Evolutionary conservation across 2,329 filamentous ascomycete species (phyloP).

Genomic region (Botryotinia calthae): DNA sequence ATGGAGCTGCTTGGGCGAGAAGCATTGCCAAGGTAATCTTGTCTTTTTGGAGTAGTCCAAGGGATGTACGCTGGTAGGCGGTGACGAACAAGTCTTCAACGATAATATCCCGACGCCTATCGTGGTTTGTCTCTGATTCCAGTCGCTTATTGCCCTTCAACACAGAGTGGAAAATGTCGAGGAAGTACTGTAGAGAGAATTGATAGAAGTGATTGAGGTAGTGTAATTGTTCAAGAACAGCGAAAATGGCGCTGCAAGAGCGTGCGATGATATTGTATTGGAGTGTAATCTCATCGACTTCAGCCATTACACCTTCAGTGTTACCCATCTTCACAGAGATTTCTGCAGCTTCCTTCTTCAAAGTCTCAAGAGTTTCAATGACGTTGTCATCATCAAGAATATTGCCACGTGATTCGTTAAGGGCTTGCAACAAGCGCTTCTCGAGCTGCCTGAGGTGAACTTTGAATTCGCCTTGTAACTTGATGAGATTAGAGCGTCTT

Average conservation of each 20-base stretch:
- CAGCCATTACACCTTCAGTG: constrained; percentile 96
- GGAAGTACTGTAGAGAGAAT: constrained; percentile 97
- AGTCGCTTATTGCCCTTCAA: constrained; percentile 76
- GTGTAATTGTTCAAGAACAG: constrained; percentile 93
- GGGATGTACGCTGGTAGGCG: constrained; percentile 88
- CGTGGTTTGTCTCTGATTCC: constrained; percentile 68
- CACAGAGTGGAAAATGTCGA: constrained; percentile 94
- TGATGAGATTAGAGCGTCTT: constrained; percentile 93
- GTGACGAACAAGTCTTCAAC: constrained; percentile 88
- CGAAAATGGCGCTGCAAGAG: constrained; percentile 96
- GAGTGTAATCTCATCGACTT: constrained; percentile 92
- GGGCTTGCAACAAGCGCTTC: constrained; percentile 86
- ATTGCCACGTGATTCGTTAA: constrained; percentile 96
- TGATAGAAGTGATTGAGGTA: constrained; percentile 99
- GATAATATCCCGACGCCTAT: constrained; percentile 81
- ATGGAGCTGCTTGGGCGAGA: constrained; percentile 91
- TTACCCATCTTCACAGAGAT: constrained; percentile 95
- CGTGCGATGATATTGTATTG: constrained; percentile 92
- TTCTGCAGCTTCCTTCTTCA: constrained; percentile 96
- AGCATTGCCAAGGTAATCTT: constrained; percentile 92
- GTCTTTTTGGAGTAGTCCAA: constrained; percentile 90
- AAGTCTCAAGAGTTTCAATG: constrained; percentile 93
- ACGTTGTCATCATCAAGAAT: constrained; percentile 98
- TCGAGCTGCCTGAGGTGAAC: constrained; percentile 95
- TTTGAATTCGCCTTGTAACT: constrained; percentile 98